Evolutionary conservation across 2,329 filamentous ascomycete genomes (phyloP).

Genomic region (Cladophialophora immunda): DNA sequence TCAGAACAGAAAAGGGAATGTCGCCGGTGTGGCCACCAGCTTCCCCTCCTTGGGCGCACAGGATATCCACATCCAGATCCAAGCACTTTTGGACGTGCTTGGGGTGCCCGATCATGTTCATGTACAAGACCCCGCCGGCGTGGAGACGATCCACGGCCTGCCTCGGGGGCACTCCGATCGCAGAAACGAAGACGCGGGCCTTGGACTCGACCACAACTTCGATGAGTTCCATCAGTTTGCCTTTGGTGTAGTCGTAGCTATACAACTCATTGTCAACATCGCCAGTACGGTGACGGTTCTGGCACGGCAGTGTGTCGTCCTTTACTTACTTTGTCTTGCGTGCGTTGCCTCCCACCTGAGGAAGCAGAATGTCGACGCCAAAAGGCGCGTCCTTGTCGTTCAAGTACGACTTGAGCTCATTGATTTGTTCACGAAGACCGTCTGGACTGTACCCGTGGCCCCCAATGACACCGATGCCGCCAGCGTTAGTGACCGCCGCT

Average conservation of each 20-base stretch:
- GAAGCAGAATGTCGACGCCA: slow-evolving; percentile 86
- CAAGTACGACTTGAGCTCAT: slow-evolving; percentile 82
- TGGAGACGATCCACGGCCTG: slow-evolving; percentile 74
- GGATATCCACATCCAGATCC: slow-evolving; percentile 73
- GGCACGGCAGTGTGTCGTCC: too few relatives aligned
- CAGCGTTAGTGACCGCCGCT: slow-evolving; percentile 87
- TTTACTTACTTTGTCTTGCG: slow-evolving; percentile 80
- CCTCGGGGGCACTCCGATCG: slow-evolving; percentile 78
- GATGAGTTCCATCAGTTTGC: slow-evolving; percentile 79
- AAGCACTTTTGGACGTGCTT: slow-evolving; percentile 83
- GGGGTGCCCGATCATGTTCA: slow-evolving; percentile 90
- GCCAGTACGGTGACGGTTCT: too few relatives aligned
- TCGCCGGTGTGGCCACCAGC: slow-evolving; percentile 80
- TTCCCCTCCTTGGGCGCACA: slow-evolving; percentile 26
- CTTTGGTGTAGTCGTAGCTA: slow-evolving; percentile 83
- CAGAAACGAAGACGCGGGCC: slow-evolving; percentile 77
- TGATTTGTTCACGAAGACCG: slow-evolving; percentile 86
- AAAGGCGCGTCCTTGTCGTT: slow-evolving; percentile 86
- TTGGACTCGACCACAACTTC: slow-evolving; percentile 79
- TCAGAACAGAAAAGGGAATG: slow-evolving; percentile 75
- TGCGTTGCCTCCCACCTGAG: slow-evolving; percentile 84
- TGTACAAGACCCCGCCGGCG: slow-evolving; percentile 74
- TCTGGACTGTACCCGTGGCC: slow-evolving; percentile 80
- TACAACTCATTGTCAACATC: too few relatives aligned
- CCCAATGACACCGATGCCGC: slow-evolving; percentile 86